Base-by-base conservation (phyloP, 179 eudicot genomes). In the Nepenthes alata region DNA sequence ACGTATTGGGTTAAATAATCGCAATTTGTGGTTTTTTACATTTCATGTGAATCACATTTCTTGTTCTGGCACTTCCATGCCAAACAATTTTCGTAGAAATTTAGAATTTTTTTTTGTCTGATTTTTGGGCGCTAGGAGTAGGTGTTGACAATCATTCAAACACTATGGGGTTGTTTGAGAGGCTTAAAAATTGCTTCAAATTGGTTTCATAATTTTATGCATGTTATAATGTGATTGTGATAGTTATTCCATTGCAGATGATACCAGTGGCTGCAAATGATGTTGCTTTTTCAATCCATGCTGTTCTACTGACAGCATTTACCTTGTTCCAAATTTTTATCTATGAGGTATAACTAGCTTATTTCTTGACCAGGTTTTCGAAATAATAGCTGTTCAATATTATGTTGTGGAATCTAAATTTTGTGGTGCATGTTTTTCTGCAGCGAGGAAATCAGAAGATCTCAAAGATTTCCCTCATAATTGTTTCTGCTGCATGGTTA, bases 221-320 rank as follows among this genome's bases (percentile, higher is more conserved):
- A 38, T 14, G 9, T 44, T 44, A 13, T 67, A 14, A 34, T 9
- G 11, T 55, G 58, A 57, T 55, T 55, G 16, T n/a, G 25, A 25
- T 25, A 25, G 25, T 25, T 25, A 25, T 25, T 25, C 25, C 25
- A 25, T 66, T 77, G 81, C 93, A 91, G 96, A 72, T 91, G 93
- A 84, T 91, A 74, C 98, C 98, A 36, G 98, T 91, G n/a, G 98
- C 95, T 62, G 84, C 86, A 53, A 89, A 86, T 73, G 98, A 89
- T 75, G 95, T 91, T 62, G 96, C 96, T 44, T 91, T 91, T 72
- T 89, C 98, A 2, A 60, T 69, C 8, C 96, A 91, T 74, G 98
- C 95, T 68, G 98, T 89, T 67, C 50, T 89, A 11, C 16, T 91
- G 68, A 86, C 89, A 58, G 84, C 79, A 12, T 71, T 84, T 60